Evolutionary conservation across 495 filamentous ascomycete species (phyloP), one percentile per base, ranked within the genome.

Genomic region (Podospora didyma): DNA sequence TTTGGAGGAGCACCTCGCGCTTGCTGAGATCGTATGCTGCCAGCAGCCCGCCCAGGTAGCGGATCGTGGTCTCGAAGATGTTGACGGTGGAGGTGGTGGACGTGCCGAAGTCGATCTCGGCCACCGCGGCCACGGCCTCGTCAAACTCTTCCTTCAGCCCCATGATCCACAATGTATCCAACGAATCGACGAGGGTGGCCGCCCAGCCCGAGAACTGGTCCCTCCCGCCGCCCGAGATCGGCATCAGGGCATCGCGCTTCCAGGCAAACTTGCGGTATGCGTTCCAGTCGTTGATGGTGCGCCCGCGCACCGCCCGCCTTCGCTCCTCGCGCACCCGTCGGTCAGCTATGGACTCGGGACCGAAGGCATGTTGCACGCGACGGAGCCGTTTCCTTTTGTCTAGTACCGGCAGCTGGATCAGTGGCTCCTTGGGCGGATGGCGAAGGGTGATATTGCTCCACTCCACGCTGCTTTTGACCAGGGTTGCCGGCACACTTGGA

Each of bases 131-230:
- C 6, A 89, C 81, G 21, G 89, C 91, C 53, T 86, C 82, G 51
- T 85, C 78, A 68, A 95, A 96, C 49, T 95, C 90, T n/a, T 87
- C 78, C 65, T 84, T 82, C 69, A 95, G 62, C 20, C 78, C 88
- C 90, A 95, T 92, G 54, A 96, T 90, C 89, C 89, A 94, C 16
- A 96, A 69, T 0, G 90, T 90, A 68, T 96, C 91, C 49, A 95
- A 72, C n/a, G 85, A 69, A 77, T 96, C 91, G 1, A 96, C 89
- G 58, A 94, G 65, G 1, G 91, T 95, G 7, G 90, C 91, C 9
- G 85, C 89, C 90, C 91, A 95, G 19, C 87, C 88, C 59, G 82
- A 87, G 37, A 61, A 58, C 7, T 45, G 51, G 7, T 57, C 51
- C 37, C 54, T 50, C 11, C 49, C 46, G 4, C 22, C 50, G 11